Base-by-base conservation (phyloP, 2,329 filamentous ascomycete species). In the Aspergillus ruber region DNA sequence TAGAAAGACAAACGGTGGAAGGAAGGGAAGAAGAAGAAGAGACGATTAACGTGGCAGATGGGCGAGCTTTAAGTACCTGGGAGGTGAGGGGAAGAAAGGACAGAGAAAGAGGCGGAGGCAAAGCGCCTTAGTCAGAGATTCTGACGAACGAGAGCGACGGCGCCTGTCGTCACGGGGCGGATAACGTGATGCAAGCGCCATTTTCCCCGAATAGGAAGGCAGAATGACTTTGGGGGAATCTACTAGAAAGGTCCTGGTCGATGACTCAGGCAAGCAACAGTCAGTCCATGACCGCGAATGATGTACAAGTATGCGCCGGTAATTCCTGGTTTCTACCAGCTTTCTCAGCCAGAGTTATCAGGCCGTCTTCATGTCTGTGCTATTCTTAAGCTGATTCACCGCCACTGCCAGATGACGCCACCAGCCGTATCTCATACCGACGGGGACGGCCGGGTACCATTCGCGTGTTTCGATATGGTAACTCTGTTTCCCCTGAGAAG, bases 41-140 rank as follows among this genome's bases (percentile, higher is more conserved):
- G 44, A 50, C 49, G 53, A 53, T 54, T 56, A 47, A 45, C 36
- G 36, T 39, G 36, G 36, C n/a, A 18, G 33, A 35, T 6, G 15
- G 33, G 33, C 13, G 33, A 18, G 15, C 36, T 39, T 39, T 39
- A 39, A 39, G 36, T 39, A 39, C 36, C 36, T 20, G 9, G 33
- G 58, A 60, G 55, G 61, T 54, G 51, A 57, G 46, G 10, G 33
- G 58, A 60, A 55, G 61, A 54, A 51, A 57, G 46, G 56, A 50
- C 50, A 45, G 47, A 18, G 18, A 18, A 20, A 12, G 36, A 39
- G 17, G 15, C 47, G 48, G 55, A 55, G 59, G 59, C 57, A 54
- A 62, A 56, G 55, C 50, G 52, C 51, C 54, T 61, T 59, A 61
- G 56, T 60, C 56, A 63, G 54, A 35, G 52, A 42, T 50, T 48